These are phyloP conservation scores for Achaetomiella virescens DNA, from an alignment of 495 filamentous ascomycete genomes.

Conservation along the genomic window DNA sequence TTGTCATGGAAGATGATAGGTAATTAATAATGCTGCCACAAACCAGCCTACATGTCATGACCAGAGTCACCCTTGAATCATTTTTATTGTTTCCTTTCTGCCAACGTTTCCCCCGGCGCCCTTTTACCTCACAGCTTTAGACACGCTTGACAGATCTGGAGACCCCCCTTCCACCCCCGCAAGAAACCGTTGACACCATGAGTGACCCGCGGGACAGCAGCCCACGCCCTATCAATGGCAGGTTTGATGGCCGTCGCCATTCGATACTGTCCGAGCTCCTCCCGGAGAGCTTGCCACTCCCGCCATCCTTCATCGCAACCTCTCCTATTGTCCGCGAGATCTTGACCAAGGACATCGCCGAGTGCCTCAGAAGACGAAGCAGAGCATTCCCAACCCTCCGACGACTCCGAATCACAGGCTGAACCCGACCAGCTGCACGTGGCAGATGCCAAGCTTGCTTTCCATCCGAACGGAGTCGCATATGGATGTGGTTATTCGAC, in stretches of 20 bases:
- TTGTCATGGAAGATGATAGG: no score
- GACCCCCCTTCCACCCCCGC: no score
- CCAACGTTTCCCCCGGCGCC: no score
- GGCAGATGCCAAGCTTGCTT: constrained; percentile 51
- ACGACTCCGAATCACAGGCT: constrained; percentile 1
- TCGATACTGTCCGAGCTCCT: constrained; percentile 17
- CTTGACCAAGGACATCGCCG: constrained; percentile 61
- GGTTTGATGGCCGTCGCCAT: constrained; percentile 14
- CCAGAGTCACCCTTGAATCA: no score
- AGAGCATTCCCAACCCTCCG: constrained; percentile 22
- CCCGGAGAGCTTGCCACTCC: constrained; percentile 17
- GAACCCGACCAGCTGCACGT: constrained; percentile 7
- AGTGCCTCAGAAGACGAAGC: constrained; percentile 44
- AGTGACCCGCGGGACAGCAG: background rate
- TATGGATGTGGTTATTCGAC: constrained; percentile 50
- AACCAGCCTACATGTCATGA: no score
- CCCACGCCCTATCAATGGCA: constrained; percentile 5
- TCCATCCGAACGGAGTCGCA: constrained; percentile 59
- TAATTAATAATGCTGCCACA: no score
- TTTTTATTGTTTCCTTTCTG: no score
- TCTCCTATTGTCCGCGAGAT: constrained; percentile 60
- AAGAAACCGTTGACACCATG: no score
- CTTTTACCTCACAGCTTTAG: no score
- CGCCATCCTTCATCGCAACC: constrained; percentile 24
- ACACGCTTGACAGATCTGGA: no score